These are phyloP conservation scores for Pseudogymnoascus sp. DNA, from an alignment of 2,329 filamentous ascomycete genomes.

Conservation along the genomic window DNA sequence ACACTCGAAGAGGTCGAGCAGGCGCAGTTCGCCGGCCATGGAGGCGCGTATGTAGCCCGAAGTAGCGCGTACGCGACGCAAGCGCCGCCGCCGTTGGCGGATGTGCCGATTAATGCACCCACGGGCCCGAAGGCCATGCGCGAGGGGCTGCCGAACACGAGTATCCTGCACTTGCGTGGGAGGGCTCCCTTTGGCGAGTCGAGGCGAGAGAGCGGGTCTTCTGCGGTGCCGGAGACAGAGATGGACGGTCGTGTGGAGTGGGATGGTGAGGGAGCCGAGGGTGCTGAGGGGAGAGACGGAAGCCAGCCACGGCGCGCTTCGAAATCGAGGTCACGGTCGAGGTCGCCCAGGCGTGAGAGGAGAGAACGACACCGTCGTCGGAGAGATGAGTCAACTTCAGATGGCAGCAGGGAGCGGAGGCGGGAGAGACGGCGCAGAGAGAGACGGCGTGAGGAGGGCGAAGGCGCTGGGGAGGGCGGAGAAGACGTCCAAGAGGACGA, in stretches of 20 bases:
- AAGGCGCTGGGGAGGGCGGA: slow-evolving; percentile 26
- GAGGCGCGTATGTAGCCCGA: background rate
- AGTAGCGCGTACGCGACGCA: background rate
- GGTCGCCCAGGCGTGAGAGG: slow-evolving; percentile 22
- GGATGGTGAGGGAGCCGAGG: slow-evolving; percentile 17
- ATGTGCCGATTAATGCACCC: slow-evolving; percentile 62
- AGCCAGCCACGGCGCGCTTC: background rate
- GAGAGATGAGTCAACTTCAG: slow-evolving; percentile 1
- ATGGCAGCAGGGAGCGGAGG: slow-evolving; percentile 20
- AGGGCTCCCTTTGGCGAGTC: slow-evolving; percentile 25
- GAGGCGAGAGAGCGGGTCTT: slow-evolving; percentile 11
- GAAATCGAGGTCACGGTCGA: slow-evolving; percentile 26
- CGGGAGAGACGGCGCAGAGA: slow-evolving; percentile 24
- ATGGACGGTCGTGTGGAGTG: slow-evolving; percentile 22
- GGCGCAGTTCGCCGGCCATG: background rate
- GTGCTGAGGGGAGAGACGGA: slow-evolving; percentile 2
- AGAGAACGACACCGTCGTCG: slow-evolving; percentile 9
- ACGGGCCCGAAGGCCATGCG: slow-evolving; percentile 93
- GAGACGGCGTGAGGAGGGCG: slow-evolving; percentile 27
- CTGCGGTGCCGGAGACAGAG: slow-evolving; percentile 20
- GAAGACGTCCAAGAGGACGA: slow-evolving; percentile 23
- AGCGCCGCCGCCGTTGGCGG: slow-evolving; percentile 14
- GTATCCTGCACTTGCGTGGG: slow-evolving; percentile 53
- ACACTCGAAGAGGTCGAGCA: slow-evolving; percentile 26
- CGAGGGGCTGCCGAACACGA: slow-evolving; percentile 75